Percentiles rank a stretch among this genome's conserved stretches.
Evolutionary conservation across 768 basidiomycete genomes (phyloP).

Genomic region (Lactifluus piperatus): DNA sequence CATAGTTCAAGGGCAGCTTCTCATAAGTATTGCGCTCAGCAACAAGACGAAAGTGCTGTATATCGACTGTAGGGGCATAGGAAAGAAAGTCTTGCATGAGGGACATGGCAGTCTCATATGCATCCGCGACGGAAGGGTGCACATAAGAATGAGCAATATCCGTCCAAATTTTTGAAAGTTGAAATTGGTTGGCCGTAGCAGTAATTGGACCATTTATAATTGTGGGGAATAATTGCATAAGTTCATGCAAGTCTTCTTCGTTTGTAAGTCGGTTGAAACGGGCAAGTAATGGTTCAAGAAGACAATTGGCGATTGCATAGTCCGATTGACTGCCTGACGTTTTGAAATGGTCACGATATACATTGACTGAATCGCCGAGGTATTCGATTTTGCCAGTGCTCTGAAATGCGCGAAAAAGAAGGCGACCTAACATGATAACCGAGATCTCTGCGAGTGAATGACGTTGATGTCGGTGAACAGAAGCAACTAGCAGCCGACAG

Average conservation of each 20-base stretch:
- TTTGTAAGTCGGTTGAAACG: background rate
- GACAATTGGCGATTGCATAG: too few species aligned
- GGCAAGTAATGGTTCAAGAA: background rate
- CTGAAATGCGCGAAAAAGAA: background rate
- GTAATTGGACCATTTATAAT: too few species aligned
- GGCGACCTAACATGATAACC: background rate
- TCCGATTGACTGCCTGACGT: background rate
- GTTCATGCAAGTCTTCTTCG: background rate
- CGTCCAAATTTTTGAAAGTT: background rate
- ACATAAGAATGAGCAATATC: fast-evolving
- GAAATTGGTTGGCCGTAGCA: background rate
- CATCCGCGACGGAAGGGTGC: background rate
- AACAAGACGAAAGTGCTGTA: background rate
- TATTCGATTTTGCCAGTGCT: background rate
- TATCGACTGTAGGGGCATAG: background rate
- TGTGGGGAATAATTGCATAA: background rate
- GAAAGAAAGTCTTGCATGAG: conserved; percentile 1
- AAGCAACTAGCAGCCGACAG: background rate
- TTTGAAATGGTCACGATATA: too few species aligned
- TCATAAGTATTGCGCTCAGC: background rate
- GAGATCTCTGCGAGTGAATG: too few species aligned
- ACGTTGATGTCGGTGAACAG: background rate
- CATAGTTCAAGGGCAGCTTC: background rate
- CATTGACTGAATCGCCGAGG: background rate
- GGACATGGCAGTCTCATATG: background rate